Evolutionary conservation across 1,284 basidiomycete species (phyloP), one percentile per base, ranked within the genome.

Genomic region (Trametes versicolor): DNA sequence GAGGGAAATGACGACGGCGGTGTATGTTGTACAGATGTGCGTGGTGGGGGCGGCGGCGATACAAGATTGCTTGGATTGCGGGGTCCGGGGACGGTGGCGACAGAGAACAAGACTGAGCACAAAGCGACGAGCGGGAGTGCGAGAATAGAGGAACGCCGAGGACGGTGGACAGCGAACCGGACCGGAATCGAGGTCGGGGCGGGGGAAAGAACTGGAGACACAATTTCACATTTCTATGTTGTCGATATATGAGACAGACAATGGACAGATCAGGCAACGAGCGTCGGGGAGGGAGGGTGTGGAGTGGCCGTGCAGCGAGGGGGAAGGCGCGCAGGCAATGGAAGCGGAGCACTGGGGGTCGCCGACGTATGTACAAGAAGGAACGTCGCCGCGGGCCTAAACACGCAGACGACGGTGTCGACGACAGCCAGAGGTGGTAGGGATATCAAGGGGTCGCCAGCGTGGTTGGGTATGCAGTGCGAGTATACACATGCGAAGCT

Each of bases 201-300:
- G 23, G 43, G 23, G 43, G 6, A 13, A 19, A 58, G 52, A 50
- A 53, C 51, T 56, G 56, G 41, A 62, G 29, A 66, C 67, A 65
- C 56, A 32, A 54, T 58, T 62, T 69, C 62, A 70, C 68, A 70
- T 67, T 67, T 67, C 66, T 70, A 70, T 57, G 62, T 48, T 59
- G 65, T 62, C 64, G 64, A 67, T 64, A 65, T 68, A 68, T 64
- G 61, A 61, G 62, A 65, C 66, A 65, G 29, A 32, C 29, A 66
- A 64, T 62, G 59, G 63, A 70, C 65, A 64, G 64, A 65, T 67
- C 60, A 62, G 58, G 66, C 63, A 71, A 71, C 62, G 68, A 68
- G 68, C 62, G 68, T 67, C 63, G 66, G 50, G 63, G 62, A 71
- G 65, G 62, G 68, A 70, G 65, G 36, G 70, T 70, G 67, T 63